Conservation (phyloP, 78 protist genomes). For the Pigoraptor vietnamica region DNA sequence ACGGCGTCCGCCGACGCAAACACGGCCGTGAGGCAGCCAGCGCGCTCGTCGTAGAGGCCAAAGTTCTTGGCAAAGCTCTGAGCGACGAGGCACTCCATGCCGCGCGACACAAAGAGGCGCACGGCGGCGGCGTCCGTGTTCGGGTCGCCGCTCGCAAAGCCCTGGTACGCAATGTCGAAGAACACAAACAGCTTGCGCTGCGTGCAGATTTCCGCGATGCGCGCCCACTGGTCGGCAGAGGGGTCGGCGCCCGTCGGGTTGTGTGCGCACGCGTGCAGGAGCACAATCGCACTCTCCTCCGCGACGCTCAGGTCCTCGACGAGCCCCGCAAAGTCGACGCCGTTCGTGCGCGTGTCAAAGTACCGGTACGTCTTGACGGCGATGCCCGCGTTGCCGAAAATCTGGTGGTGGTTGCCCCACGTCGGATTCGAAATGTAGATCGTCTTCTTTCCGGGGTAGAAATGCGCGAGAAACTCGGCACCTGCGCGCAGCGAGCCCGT, state of each 20-base stretch:
- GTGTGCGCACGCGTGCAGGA: conserved; percentile 98
- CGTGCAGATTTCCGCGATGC: conserved; percentile 30
- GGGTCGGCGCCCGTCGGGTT: conserved; percentile 99
- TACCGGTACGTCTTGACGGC: conserved; percentile 65
- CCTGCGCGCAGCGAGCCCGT: conserved; percentile 93
- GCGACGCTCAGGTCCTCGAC: conserved; percentile 60
- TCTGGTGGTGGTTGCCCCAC: conserved; percentile 90
- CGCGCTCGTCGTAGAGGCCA: conserved; percentile 93
- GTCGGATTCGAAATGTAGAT: conserved; percentile 91
- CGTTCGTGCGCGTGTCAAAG: conserved; percentile 48
- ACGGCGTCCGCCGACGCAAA: conserved; percentile 40
- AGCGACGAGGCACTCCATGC: conserved; percentile 35
- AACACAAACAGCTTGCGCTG: conserved; percentile 55
- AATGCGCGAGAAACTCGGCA: conserved; percentile 62
- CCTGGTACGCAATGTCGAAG: conserved; percentile 98
- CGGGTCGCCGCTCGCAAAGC: conserved; percentile 94
- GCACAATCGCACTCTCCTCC: conserved; percentile 58
- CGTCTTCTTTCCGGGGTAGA: not conserved
- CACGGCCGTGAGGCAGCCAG: conserved; percentile 49
- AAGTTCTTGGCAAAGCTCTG: conserved; percentile 96
- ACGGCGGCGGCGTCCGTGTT: conserved; percentile 82
- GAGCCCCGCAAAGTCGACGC: conserved; percentile 82
- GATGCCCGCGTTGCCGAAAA: conserved; percentile 63
- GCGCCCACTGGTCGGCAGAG: conserved; percentile 87
- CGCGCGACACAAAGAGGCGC: conserved; percentile 42